A percentile compares a stretch with the other conserved stretches of the same genome.
phyloP scores from a whole-genome alignment of 345 rosid species.

The Salix caprea region DNA sequence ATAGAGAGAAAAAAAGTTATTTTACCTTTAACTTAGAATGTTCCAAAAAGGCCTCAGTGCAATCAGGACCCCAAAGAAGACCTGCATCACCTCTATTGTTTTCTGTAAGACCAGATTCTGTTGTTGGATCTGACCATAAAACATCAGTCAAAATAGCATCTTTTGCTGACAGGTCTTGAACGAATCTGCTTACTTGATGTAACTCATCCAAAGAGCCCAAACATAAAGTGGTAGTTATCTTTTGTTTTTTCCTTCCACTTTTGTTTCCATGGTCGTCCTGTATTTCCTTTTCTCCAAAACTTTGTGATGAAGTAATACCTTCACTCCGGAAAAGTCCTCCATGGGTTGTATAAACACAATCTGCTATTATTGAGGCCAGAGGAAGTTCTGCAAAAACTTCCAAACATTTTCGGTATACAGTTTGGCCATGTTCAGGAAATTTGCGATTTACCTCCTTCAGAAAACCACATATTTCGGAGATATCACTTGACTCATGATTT shows the following conservation, averaged over 20 bases:
- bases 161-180: conserved; percentile 28
- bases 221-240: conserved; percentile 4
- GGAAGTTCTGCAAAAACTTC: conserved; percentile 36
- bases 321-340: conserved; percentile 44
- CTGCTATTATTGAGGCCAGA: conserved; percentile 33
- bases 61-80: conserved; percentile 47
- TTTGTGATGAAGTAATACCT: conserved; percentile 9
- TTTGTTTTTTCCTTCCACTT: conserved; percentile 6
- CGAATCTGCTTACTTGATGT: conserved; percentile 31
- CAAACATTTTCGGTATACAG: conserved; percentile 31
- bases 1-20: not conserved
- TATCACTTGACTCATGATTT: conserved; percentile 40
- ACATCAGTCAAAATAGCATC: conserved; percentile 34
- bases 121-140: conserved; percentile 44
- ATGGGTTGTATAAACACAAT: conserved; percentile 38
- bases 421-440: conserved; percentile 28
- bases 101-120: conserved; percentile 32
- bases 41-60: conserved; percentile 33
- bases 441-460: conserved; percentile 36
- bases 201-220: conserved; percentile 41
- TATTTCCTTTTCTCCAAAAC: not conserved
- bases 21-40: conserved; percentile 38
- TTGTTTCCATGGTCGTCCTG: not conserved
- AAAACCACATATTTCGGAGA: conserved; percentile 33
- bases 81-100: conserved; percentile 28